These are phyloP conservation scores for Pseudocercospora ulei DNA, from an alignment of 2,329 filamentous ascomycete genomes.

Conservation along the genomic window DNA sequence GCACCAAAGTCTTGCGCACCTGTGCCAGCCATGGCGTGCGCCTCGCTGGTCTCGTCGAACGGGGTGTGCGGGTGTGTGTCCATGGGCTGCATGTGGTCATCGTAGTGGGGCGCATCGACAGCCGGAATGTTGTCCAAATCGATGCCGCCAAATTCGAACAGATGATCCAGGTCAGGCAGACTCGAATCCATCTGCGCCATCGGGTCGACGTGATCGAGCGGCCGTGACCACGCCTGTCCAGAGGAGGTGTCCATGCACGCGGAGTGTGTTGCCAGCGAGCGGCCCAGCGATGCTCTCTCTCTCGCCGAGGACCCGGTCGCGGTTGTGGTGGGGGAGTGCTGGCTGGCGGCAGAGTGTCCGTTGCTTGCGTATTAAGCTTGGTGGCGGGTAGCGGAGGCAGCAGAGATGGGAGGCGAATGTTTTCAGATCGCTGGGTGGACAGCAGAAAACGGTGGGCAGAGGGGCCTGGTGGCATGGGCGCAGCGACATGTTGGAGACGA, in stretches of 20 bases:
- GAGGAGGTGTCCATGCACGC: constrained; percentile 26
- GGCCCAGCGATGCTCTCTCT: too few relatives aligned
- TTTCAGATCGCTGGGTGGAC: too few relatives aligned
- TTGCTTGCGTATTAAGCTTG: too few relatives aligned
- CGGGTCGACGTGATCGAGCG: constrained; percentile 35
- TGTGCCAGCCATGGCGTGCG: constrained; percentile 20
- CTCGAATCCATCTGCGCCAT: constrained; percentile 35
- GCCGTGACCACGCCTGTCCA: constrained; percentile 35
- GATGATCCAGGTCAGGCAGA: constrained; percentile 39
- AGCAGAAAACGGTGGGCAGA: too few relatives aligned
- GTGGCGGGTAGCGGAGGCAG: too few relatives aligned
- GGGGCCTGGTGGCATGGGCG: too few relatives aligned
- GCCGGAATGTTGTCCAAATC: constrained; percentile 29
- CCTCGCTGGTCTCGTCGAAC: constrained; percentile 27
- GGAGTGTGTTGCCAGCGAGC: neutral
- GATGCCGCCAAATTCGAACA: constrained; percentile 38
- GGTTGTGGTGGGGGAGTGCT: too few relatives aligned
- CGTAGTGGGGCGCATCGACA: constrained; percentile 22
- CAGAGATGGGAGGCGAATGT: too few relatives aligned
- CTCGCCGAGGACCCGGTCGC: too few relatives aligned
- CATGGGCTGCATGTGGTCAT: constrained; percentile 23
- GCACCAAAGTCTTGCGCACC: constrained; percentile 31
- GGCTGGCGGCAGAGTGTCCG: too few relatives aligned
- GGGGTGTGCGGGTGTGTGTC: constrained; percentile 29
- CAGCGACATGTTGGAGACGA: too few relatives aligned